A percentile compares a stretch with the other conserved stretches of the same genome.
Conservation (phyloP, 1,284 basidiomycete genomes). For the Fomitiporia mediterranea region DNA sequence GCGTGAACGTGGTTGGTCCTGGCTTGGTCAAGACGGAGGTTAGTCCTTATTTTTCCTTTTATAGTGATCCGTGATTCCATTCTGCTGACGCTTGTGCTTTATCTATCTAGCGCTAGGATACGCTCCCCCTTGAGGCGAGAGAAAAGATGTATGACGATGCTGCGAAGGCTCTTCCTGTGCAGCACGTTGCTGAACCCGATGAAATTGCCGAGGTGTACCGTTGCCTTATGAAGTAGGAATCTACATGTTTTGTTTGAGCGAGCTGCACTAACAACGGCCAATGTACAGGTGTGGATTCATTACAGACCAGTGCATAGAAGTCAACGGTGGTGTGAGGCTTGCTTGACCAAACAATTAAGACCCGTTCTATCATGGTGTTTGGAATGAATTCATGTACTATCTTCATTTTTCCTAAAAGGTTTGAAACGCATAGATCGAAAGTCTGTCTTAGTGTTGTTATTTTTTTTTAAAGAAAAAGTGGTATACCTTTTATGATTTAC, state of each 20-base stretch:
- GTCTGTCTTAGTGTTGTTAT: too few species aligned
- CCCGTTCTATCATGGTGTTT: too few species aligned
- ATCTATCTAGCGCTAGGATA: conserved; percentile 22
- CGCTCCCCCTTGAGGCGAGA: conserved; percentile 11
- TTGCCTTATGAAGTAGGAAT: conserved; percentile 24
- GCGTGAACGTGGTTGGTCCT: conserved; percentile 24
- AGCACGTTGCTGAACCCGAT: conserved; percentile 22
- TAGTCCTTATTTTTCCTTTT: neutral
- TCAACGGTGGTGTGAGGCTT: conserved; percentile 22
- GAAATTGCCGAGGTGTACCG: conserved; percentile 26
- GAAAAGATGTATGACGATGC: conserved; percentile 17
- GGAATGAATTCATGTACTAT: neutral
- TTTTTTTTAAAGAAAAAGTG: too few species aligned
- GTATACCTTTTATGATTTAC: neutral
- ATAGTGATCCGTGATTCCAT: neutral
- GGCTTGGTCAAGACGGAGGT: conserved; percentile 22
- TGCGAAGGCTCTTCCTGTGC: conserved; percentile 19
- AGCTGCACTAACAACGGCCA: neutral
- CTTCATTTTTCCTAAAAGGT: too few species aligned
- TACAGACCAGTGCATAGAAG: conserved; percentile 23
- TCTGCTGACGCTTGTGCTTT: neutral
- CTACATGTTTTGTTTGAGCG: neutral
- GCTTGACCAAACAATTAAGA: neutral
- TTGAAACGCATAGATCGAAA: too few species aligned
- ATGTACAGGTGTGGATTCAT: conserved; percentile 22